Evolutionary conservation across 192 early-diverging fungal species (phyloP).

Genomic region (Umbelopsis isabellina): DNA sequence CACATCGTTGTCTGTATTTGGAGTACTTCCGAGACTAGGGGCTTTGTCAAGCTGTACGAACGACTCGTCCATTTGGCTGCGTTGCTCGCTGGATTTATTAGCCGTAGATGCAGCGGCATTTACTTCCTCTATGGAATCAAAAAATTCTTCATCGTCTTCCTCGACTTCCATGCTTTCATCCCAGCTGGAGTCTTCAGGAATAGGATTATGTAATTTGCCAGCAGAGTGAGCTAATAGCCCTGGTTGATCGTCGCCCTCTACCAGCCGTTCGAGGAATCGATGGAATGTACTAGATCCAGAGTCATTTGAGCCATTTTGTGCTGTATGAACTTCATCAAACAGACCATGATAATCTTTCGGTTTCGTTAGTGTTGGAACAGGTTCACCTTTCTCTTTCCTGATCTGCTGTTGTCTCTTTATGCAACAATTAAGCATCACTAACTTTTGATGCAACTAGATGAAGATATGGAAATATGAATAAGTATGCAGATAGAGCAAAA

Average conservation of each 20-base stretch:
- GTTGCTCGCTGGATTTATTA: neutral
- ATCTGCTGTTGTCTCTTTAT: constrained; percentile 45
- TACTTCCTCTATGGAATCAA: neutral
- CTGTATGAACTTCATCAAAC: constrained; percentile 18
- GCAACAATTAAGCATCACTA: constrained; percentile 85
- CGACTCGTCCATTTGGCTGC: constrained; percentile 46
- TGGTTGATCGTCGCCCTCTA: constrained; percentile 16
- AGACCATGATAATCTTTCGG: constrained; percentile 25
- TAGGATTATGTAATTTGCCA: neutral
- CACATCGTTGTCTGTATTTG: constrained; percentile 33
- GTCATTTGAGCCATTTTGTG: neutral
- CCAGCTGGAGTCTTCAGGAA: constrained; percentile 7
- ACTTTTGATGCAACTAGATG: constrained; percentile 64
- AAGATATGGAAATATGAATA: neutral
- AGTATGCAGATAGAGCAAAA: neutral
- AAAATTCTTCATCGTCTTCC: constrained; percentile 8
- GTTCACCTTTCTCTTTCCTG: constrained; percentile 27
- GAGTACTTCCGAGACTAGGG: constrained; percentile 45
- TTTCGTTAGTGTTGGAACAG: constrained; percentile 23
- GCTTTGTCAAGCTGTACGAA: constrained; percentile 57
- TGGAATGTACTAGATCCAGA: neutral
- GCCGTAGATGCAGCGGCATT: neutral
- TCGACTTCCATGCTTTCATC: neutral
- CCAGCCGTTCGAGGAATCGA: neutral
- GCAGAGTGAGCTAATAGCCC: neutral